Conservation (phyloP, 345 rosid genomes). For the Pugionium dolabratum region DNA sequence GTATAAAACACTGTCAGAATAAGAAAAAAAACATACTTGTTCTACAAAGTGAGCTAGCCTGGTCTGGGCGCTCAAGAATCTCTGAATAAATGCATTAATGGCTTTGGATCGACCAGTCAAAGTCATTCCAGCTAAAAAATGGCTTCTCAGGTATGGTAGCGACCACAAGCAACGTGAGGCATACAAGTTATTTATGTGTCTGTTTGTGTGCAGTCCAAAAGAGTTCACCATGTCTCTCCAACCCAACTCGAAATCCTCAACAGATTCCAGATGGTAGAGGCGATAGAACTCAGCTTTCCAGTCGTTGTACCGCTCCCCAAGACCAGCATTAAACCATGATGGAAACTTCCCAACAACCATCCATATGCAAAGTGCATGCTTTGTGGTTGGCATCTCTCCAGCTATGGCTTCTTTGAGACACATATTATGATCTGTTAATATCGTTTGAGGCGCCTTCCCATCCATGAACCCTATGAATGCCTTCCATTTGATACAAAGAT, state of each 20-base stretch:
- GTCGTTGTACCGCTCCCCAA: constrained; percentile 88
- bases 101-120: constrained; percentile 74
- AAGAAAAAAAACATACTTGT: constrained; percentile 61
- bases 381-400: constrained; percentile 76
- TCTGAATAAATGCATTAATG: constrained; percentile 88
- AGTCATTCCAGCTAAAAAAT: constrained; percentile 88
- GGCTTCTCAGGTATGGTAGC: constrained; percentile 79
- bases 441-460: constrained; percentile 89
- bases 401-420: constrained; percentile 93
- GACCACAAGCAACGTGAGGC: constrained; percentile 79
- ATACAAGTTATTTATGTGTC: constrained; percentile 73
- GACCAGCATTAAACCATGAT: constrained; percentile 91
- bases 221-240: constrained; percentile 91
- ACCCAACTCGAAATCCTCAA: constrained; percentile 83
- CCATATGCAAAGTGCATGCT: constrained; percentile 97
- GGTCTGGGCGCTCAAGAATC: constrained; percentile 87
- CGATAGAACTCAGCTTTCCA: constrained; percentile 93
- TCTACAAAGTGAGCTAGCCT: constrained; percentile 88
- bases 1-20: constrained; percentile 19
- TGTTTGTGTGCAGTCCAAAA: constrained; percentile 82
- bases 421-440: constrained; percentile 89
- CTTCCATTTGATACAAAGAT: constrained; percentile 47
- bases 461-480: constrained; percentile 79
- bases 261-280: constrained; percentile 75
- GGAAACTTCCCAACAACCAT: constrained; percentile 93